These are phyloP conservation scores for Chrysochromulina parva DNA, from an alignment of 78 protist species.

Conservation along the genomic window DNA sequence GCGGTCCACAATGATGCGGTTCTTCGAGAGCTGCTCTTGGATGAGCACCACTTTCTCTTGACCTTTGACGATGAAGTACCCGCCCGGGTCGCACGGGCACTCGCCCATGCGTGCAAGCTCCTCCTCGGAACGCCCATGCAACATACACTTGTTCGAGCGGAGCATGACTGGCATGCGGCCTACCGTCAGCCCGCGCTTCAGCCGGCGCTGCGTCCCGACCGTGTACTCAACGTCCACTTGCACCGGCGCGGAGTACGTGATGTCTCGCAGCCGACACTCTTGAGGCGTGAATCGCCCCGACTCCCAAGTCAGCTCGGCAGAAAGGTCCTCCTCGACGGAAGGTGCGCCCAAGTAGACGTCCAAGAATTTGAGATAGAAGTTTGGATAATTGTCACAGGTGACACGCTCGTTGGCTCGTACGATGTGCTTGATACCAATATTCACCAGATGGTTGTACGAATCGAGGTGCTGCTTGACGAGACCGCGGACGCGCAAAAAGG, in stretches of 20 bases:
- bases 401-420: constrained; percentile 86
- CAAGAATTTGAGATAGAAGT: constrained; percentile 59
- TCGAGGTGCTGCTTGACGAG: constrained; percentile 96
- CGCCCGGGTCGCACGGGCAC: constrained; percentile 97
- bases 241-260: constrained; percentile 97
- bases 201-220: constrained; percentile 53
- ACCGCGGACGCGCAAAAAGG: constrained; percentile 86
- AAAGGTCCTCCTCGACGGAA: constrained; percentile 55
- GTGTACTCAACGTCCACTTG: constrained; percentile 84
- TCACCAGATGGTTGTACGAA: constrained; percentile 91
- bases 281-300: constrained; percentile 19
- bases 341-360: constrained; percentile 79
- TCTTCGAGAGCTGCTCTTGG: constrained; percentile 97
- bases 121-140: constrained; percentile 50
- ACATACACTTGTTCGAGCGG: constrained; percentile 71
- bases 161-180: constrained; percentile 99
- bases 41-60: constrained; percentile 74
- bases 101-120: constrained; percentile 89
- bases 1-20: constrained; percentile 91
- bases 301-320: constrained; percentile 13
- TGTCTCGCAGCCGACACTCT: constrained; percentile 96
- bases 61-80: constrained; percentile 51
- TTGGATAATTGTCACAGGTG: constrained; percentile 83
- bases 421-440: constrained; percentile 68
- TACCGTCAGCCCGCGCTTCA: constrained; percentile 66